Evolutionary conservation across 805 yeast genomes (phyloP).

Genomic region (Jamesozyma jinghongensis): DNA sequence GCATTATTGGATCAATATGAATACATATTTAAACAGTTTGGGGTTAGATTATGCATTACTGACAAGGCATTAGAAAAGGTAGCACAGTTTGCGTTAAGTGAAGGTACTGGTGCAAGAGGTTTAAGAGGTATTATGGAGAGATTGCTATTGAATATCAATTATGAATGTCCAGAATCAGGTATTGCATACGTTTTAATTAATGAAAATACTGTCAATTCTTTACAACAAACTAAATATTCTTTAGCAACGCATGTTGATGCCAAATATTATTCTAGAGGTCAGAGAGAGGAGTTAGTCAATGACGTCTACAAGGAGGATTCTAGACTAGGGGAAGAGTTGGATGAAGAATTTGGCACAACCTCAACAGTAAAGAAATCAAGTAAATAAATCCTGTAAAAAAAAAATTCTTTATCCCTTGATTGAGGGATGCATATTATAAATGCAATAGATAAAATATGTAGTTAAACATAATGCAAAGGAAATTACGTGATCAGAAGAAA

Average conservation of each 20-base stretch:
- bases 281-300: constrained; percentile 33
- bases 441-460: background rate
- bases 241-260: constrained; percentile 30
- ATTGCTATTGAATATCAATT: constrained; percentile 41
- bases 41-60: constrained; percentile 43
- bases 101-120: constrained; percentile 57
- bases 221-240: constrained; percentile 29
- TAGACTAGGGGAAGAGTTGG: constrained; percentile 29
- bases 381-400: background rate
- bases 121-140: constrained; percentile 47
- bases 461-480: background rate
- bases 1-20: constrained; percentile 46
- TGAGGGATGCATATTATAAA: background rate
- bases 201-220: constrained; percentile 35
- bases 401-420: constrained; percentile 1
- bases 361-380: constrained; percentile 4
- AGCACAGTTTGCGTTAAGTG: constrained; percentile 40
- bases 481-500: too few species aligned
- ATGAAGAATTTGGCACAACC: constrained; percentile 23
- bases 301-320: constrained; percentile 37
- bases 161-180: constrained; percentile 52
- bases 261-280: constrained; percentile 39
- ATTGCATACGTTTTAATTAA: constrained; percentile 42
- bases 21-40: constrained; percentile 44
- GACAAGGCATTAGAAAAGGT: constrained; percentile 39